Evolutionary conservation across 495 filamentous ascomycete genomes (phyloP).

Genomic region (Pseudevernia furfuracea): DNA sequence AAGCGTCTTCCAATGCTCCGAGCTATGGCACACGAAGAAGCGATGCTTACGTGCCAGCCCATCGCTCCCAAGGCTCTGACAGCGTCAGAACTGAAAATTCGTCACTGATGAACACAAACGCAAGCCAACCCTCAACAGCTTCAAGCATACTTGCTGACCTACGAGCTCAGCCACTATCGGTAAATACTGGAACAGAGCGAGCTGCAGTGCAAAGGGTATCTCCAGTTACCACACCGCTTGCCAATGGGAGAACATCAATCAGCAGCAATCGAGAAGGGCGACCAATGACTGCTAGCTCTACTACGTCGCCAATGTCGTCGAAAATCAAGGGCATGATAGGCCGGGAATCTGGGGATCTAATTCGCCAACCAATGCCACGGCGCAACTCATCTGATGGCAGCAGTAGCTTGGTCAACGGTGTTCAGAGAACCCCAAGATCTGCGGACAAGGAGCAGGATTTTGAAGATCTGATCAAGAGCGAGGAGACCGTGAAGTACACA

Average conservation of each 20-base stretch:
- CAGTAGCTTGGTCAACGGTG: slow-evolving; percentile 26
- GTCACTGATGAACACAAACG: background rate
- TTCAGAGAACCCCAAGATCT: slow-evolving; percentile 30
- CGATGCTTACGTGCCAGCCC: background rate
- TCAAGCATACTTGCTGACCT: slow-evolving; percentile 10
- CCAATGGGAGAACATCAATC: slow-evolving; percentile 36
- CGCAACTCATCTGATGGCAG: slow-evolving; percentile 45
- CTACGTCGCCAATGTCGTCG: slow-evolving; percentile 44
- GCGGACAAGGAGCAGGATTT: slow-evolving; percentile 53
- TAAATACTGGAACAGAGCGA: slow-evolving; percentile 33
- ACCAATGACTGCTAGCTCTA: slow-evolving; percentile 48
- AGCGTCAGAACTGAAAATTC: background rate
- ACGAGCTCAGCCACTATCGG: slow-evolving; percentile 16
- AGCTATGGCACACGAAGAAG: slow-evolving; percentile 16
- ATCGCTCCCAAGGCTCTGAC: slow-evolving; percentile 10
- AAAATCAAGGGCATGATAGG: slow-evolving; percentile 48
- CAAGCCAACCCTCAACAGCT: slow-evolving; percentile 1
- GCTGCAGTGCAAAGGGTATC: slow-evolving; percentile 46
- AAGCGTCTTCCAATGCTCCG: slow-evolving; percentile 24
- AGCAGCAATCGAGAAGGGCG: slow-evolving; percentile 44
- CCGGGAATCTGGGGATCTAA: slow-evolving; percentile 38
- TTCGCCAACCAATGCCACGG: slow-evolving; percentile 31
- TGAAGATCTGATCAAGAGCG: slow-evolving; percentile 81
- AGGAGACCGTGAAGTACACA: slow-evolving; percentile 88
- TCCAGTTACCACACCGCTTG: slow-evolving; percentile 31